These are phyloP conservation scores for Termitomyces sp. DNA, from an alignment of 768 basidiomycete genomes.

Conservation along the genomic window DNA sequence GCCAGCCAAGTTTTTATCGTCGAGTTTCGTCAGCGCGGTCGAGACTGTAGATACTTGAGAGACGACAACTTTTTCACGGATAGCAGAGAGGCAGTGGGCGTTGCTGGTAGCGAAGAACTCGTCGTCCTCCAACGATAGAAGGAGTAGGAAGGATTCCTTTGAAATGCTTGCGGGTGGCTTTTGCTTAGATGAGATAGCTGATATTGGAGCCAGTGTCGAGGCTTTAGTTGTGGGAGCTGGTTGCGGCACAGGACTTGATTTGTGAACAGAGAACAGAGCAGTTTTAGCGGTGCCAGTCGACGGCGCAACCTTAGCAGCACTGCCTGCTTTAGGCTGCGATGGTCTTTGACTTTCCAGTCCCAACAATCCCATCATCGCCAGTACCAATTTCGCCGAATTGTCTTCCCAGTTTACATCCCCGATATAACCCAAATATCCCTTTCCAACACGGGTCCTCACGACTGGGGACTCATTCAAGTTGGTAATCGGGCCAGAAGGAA, in stretches of 20 bases:
- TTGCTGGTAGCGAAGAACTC: conserved; percentile 9
- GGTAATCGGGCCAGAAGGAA: conserved; percentile 11
- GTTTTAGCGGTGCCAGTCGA: neutral
- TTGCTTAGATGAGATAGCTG: neutral
- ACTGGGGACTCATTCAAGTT: conserved; percentile 17
- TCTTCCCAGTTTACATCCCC: conserved; percentile 28
- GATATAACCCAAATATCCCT: conserved; percentile 32
- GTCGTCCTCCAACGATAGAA: conserved; percentile 17
- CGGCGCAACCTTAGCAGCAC: neutral
- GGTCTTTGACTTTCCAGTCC: neutral
- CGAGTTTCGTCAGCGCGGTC: conserved; percentile 16
- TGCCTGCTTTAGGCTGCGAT: neutral
- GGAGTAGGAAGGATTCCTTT: conserved; percentile 18
- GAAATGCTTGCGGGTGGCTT: conserved; percentile 1
- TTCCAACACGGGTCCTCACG: conserved; percentile 22
- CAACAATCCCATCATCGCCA: conserved; percentile 28
- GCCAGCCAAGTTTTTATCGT: conserved; percentile 23
- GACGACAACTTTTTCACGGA: conserved; percentile 14
- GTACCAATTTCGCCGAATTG: conserved; percentile 19
- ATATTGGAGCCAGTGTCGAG: neutral
- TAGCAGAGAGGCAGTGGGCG: conserved; percentile 15
- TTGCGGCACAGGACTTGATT: neutral
- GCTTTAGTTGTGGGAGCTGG: neutral
- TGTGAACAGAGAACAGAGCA: neutral
- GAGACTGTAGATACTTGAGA: conserved; percentile 11